Conservation (phyloP, 192 early-diverging fungal species). For the Umbelopsis isabellina region DNA sequence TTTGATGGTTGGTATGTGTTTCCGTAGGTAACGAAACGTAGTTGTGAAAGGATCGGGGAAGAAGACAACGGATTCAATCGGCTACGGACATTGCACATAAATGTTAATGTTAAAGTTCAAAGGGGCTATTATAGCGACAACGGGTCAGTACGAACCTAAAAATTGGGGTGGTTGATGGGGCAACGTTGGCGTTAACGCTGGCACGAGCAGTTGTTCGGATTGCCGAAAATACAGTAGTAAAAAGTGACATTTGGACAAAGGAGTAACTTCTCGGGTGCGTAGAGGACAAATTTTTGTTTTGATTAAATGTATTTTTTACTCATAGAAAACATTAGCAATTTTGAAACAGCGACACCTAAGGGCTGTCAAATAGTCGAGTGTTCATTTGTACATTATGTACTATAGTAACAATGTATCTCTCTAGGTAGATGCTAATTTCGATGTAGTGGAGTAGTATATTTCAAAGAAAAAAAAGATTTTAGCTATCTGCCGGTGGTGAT, state of each 20-base stretch:
- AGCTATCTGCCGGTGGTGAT: neutral
- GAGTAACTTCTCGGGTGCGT: neutral
- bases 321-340: too few relatives aligned
- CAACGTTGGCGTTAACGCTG: neutral
- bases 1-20: conserved; percentile 93
- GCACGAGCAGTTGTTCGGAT: conserved; percentile 2
- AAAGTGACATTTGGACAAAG: neutral
- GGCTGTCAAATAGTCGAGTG: too few relatives aligned
- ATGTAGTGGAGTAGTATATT: neutral
- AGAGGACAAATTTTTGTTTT: too few relatives aligned
- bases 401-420: too few relatives aligned
- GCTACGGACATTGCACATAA: neutral
- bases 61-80: conserved; percentile 13
- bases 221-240: conserved; percentile 11
- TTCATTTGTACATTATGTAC: too few relatives aligned
- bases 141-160: neutral
- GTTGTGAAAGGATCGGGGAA: conserved; percentile 44
- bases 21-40: conserved; percentile 84
- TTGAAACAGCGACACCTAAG: too few relatives aligned
- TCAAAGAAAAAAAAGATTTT: conserved; percentile 6
- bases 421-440: too few relatives aligned
- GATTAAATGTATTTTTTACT: too few relatives aligned
- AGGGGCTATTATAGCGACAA: neutral
- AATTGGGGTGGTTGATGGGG: neutral
- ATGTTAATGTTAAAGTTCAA: neutral